Evolutionary conservation across 2,329 filamentous ascomycete species (phyloP).

Genomic region (Colletotrichum musae): DNA sequence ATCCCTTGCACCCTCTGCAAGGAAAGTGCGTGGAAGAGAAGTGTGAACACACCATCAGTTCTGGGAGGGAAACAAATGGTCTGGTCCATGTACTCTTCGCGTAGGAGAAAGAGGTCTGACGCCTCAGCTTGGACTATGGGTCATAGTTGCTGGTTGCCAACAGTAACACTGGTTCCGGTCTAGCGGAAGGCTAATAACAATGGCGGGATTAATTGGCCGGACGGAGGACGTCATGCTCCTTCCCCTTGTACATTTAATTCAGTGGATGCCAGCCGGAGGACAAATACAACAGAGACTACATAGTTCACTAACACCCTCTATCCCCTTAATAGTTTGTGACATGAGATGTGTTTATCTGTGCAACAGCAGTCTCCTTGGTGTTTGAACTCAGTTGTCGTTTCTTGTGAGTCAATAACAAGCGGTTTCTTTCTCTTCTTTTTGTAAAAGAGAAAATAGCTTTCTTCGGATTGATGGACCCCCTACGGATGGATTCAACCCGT

Average conservation of each 20-base stretch:
- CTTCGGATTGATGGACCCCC: too few species aligned
- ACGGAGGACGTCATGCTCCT: conserved; percentile 6
- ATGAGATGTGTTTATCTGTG: not conserved
- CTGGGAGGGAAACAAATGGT: conserved; percentile 2
- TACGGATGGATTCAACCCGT: too few species aligned
- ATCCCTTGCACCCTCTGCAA: not conserved
- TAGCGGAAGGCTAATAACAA: not conserved
- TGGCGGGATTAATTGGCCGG: conserved; percentile 12
- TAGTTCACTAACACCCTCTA: conserved; percentile 6
- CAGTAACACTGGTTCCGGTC: conserved; percentile 14
- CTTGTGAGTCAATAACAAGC: too few species aligned
- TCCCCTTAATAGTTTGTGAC: not conserved
- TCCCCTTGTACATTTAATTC: conserved; percentile 40
- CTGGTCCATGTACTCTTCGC: conserved; percentile 8
- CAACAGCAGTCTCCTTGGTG: not conserved
- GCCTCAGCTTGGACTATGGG: not conserved
- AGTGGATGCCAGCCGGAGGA: conserved; percentile 27
- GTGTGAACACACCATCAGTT: conserved; percentile 1
- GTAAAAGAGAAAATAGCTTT: too few species aligned
- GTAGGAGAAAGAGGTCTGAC: not conserved
- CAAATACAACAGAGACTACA: conserved; percentile 21
- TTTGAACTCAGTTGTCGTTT: not conserved
- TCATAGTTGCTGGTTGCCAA: conserved; percentile 38
- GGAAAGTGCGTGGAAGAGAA: conserved; percentile 7
- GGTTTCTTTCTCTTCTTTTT: too few species aligned